Evolutionary conservation across 345 rosid species (phyloP), one percentile per base, ranked within the genome.

Genomic region (Populus simonii): DNA sequence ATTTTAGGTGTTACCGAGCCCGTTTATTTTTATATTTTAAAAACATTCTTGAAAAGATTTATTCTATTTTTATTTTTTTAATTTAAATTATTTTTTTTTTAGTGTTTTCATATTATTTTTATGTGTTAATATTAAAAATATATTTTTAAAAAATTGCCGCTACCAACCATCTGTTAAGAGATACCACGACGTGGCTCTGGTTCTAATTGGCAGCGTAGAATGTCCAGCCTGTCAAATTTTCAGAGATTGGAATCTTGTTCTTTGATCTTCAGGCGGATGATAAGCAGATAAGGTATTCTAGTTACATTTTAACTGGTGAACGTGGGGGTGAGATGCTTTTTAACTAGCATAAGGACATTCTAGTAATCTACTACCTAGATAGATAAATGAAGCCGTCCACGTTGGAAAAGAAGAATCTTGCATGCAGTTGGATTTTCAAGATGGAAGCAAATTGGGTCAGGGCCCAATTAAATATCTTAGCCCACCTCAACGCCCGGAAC

Each of bases 191-290:
- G 2, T 29, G 16, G 68, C 7, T 17, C 18, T 66, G 36, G 43
- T 33, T 70, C 66, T 57, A 38, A 63, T n/a, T 76, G 66, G 72
- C 57, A 71, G 77, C 71, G 80, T 79, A 62, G 77, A 70, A 71
- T 35, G 61, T 70, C 78, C 35, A 78, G 75, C 79, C 33, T 31
- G 70, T 74, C 81, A 43, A 12, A 41, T 62, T 77, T 35, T 47
- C 78, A 17, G 45, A 39, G 57, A 43, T 43, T 43, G 33, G 74
- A 68, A 76, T 66, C 43, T 39, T 59, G 1, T 61, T 72, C 4
- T 43, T 68, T 38, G 72, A 75, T 70, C 27, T 62, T 8, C 59
- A 36, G 23, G 31, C 12, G 29, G 39, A 16, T 61, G 67, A 79
- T 74, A 39, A 1, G 43, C 43, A 8, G 11, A 39, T 8, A 68